Base-by-base conservation (phyloP, 73 alveolate species). In the Stentor roeselii region DNA sequence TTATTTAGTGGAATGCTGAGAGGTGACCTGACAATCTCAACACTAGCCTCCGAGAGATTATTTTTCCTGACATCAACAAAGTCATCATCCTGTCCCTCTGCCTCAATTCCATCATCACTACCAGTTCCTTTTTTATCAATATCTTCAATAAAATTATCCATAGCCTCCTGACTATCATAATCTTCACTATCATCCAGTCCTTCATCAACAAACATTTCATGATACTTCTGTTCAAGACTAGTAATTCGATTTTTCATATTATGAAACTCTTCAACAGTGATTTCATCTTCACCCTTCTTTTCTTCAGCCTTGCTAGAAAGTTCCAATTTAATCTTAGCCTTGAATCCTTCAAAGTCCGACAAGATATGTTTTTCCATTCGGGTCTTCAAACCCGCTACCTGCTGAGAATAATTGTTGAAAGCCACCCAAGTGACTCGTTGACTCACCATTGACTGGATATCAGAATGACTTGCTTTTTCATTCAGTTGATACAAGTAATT, bases 261-360 rank as follows among this genome's bases (percentile, higher is more conserved):
- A 21, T 36, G 27, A 2, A 67, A 15, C 41, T 67, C 80, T 21
- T 67, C 80, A 67, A 32, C 21, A 21, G 41, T 30, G 15, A 67
- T 30, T 67, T 67, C 80, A 27, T 21, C 80, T 1, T 67, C 41
- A 21, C 21, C 34, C n/a, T 67, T 67, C 34, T 21, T 32, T 21
- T 21, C 37, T 0, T 21, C 37, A 21, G n/a, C 41, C 41, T 21
- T 67, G 11, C 37, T 36, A 11, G 80, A 67, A 40, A 50, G 67
- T 67, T 67, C 80, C 1, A 67, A 11, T 67, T 67, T 67, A 21
- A 67, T 34, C 34, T 67, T 67, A 15, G 80, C 34, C 34, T 67
- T 67, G 27, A 67, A 32, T 30, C 80, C 80, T 67, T 67, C 80
- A 2, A 67, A 67, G 37, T 67, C 80, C 21, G 80, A 67, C 21